Evolutionary conservation across 2,329 filamentous ascomycete species (phyloP), one percentile per base, ranked within the genome.

Genomic region (Cladosporium sp.): DNA sequence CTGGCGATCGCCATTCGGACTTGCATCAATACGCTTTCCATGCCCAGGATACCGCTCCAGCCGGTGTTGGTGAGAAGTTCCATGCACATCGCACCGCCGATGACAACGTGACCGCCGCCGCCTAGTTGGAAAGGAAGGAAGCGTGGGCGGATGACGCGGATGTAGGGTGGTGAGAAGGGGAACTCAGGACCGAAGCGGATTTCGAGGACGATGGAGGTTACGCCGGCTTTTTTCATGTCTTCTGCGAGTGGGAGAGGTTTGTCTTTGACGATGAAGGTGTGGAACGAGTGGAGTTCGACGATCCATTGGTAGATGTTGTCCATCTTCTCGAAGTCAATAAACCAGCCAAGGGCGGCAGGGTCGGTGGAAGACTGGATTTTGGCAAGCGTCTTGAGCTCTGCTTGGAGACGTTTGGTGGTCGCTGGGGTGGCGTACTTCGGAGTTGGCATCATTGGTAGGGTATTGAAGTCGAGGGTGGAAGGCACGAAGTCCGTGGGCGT

Each of bases 241-340:
- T 78, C 64, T 0, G 86, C 84, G 1, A 96, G 73, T 1, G 86
- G 88, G 0, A 93, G 74, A 12, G 54, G 56, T 22, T 56, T 53
- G 49, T 56, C 56, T 15, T 58, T 54, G 50, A 58, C 47, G 34
- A 59, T 54, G 51, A 66, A 62, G 7, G 57, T 60, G 1, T 71
- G 65, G 61, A 96, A 95, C 38, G 85, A 88, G 66, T 96, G 91
- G 1, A 96, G 73, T 66, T 96, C 88, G 5, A 95, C 83, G 52
- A 95, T 89, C 90, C 90, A 95, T 62, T 95, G 89, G 62, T 93
- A 96, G 55, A 90, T 76, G 61, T 91, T 95, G 18, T 73, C 78
- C 32, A 91, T 73, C 43, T 80, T 78, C 5, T 74, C 72, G 12
- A 77, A 70, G 61, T 95, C 80, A 50, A 95, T 83, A 62, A 89